Evolutionary conservation across 2,329 filamentous ascomycete genomes (phyloP), one percentile per base, ranked within the genome.

Genomic region (Volutella citrinella): DNA sequence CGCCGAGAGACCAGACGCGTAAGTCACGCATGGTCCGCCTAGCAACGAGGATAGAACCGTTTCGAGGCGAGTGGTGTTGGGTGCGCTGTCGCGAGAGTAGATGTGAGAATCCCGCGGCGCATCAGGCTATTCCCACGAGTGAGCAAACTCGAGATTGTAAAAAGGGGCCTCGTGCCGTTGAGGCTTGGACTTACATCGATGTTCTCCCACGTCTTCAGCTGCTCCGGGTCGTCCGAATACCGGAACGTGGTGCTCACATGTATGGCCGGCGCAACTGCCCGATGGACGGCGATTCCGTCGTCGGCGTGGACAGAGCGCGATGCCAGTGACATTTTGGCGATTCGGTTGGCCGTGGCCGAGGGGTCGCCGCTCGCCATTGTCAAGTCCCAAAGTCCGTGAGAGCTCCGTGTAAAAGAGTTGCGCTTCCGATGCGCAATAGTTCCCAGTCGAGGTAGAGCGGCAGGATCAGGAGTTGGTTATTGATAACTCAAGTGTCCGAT

Each of bases 161-260:
- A n/a, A n/a, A n/a, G n/a, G n/a, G n/a, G n/a, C n/a, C n/a, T n/a
- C n/a, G n/a, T n/a, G n/a, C n/a, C n/a, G n/a, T n/a, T n/a, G n/a
- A 27, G 11, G 34, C 18, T 19, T 35, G 19, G 13, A 57, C 73
- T 63, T 63, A 84, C 81, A 55, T 78, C 76, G 18, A 62, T 49
- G 40, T 84, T 76, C 12, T 58, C 56, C 66, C 66, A 70, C 16
- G 57, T 40, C 57, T 42, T 64, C 27, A 95, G 74, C 18, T 78
- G 59, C 6, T 80, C 73, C 3, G 88, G 86, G 56, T 95, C 74
- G 33, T 70, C 64, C 18, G 73, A 69, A 61, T 96, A 97, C 49
- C 87, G 81, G 64, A 88, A 97, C 12, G 88, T 97, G 10, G 91
- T 96, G 42, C 88, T 89, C 45, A 94, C 80, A 60, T 97, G 91